A percentile compares a stretch with the other conserved stretches of the same genome.
phyloP scores from a whole-genome alignment of 805 yeast species.

The Metschnikowia aberdeeniae region DNA sequence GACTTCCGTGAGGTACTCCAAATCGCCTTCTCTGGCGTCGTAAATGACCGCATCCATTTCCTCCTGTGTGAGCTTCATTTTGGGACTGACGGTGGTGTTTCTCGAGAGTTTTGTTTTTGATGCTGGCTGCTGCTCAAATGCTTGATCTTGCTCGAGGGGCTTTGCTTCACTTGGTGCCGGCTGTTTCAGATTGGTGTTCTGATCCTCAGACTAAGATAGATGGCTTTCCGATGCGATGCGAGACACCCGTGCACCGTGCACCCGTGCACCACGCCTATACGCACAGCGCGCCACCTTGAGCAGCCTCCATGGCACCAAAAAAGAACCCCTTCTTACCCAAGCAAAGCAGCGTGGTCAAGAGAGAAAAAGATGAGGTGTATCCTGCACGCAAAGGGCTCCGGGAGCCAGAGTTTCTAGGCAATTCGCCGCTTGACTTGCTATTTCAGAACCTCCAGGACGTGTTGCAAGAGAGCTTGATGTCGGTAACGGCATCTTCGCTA shows the following conservation, averaged over 20 bases:
- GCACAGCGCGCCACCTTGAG: neutral
- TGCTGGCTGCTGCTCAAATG: too few relatives aligned
- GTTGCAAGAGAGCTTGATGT: slow-evolving; percentile 24
- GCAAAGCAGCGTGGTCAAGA: slow-evolving; percentile 26
- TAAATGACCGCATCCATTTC: slow-evolving; percentile 78
- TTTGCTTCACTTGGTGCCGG: too few relatives aligned
- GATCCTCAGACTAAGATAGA: too few relatives aligned
- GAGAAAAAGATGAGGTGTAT: slow-evolving; percentile 32
- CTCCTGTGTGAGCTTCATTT: slow-evolving; percentile 50
- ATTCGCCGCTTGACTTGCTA: slow-evolving; percentile 32
- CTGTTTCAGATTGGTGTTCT: too few relatives aligned
- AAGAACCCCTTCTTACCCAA: slow-evolving; percentile 31
- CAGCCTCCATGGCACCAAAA: slow-evolving; percentile 4
- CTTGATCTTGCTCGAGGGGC: neutral
- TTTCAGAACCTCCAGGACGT: slow-evolving; percentile 28
- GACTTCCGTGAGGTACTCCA: slow-evolving; percentile 66
- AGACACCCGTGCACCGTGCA: slow-evolving; percentile 3
- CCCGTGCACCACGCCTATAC: slow-evolving; percentile 1
- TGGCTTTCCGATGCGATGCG: too few relatives aligned
- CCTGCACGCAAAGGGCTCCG: slow-evolving; percentile 31
- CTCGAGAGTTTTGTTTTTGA: too few relatives aligned
- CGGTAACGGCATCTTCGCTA: slow-evolving; percentile 15
- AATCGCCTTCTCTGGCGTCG: slow-evolving; percentile 86
- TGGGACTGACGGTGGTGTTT: slow-evolving; percentile 4
- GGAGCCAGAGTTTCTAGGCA: slow-evolving; percentile 26